A percentile compares a stretch with the other conserved stretches of the same genome.
phyloP scores from a whole-genome alignment of 2,329 filamentous ascomycete genomes.

The Fusarium duplospermum region DNA sequence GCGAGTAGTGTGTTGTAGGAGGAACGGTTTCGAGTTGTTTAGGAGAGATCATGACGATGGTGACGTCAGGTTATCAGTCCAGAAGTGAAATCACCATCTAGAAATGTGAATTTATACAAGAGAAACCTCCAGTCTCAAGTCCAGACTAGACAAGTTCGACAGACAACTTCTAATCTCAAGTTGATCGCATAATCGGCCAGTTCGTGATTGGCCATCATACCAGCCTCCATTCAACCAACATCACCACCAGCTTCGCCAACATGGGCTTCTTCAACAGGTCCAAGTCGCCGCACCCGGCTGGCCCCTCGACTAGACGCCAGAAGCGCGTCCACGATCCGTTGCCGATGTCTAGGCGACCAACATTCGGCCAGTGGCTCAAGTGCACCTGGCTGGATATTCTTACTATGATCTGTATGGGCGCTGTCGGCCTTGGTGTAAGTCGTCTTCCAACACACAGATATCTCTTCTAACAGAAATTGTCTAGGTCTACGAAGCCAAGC shows the following conservation, averaged over 20 bases:
- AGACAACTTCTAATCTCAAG: not conserved
- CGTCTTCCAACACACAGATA: not conserved
- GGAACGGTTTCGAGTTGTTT: not conserved
- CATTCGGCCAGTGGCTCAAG: constrained; percentile 77
- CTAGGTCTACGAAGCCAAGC: constrained; percentile 72
- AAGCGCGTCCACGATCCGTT: constrained; percentile 28
- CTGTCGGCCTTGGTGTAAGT: constrained; percentile 73
- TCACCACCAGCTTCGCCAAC: not conserved
- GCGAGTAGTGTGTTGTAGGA: not conserved
- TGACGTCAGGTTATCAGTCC: constrained; percentile 23
- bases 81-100: not conserved
- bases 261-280: constrained; percentile 32
- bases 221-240: not conserved
- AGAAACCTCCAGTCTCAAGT: not conserved
- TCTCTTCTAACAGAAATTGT: not conserved
- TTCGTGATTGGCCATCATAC: not conserved
- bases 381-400: constrained; percentile 74
- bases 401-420: constrained; percentile 75
- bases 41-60: constrained; percentile 15
- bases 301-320: constrained; percentile 12
- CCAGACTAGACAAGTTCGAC: not conserved
- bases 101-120: constrained; percentile 28
- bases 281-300: constrained; percentile 26
- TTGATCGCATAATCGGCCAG: not conserved
- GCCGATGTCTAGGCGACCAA: constrained; percentile 63